Conservation (phyloP, 352 stramenopile genomes). For the Albugo laibachii region DNA sequence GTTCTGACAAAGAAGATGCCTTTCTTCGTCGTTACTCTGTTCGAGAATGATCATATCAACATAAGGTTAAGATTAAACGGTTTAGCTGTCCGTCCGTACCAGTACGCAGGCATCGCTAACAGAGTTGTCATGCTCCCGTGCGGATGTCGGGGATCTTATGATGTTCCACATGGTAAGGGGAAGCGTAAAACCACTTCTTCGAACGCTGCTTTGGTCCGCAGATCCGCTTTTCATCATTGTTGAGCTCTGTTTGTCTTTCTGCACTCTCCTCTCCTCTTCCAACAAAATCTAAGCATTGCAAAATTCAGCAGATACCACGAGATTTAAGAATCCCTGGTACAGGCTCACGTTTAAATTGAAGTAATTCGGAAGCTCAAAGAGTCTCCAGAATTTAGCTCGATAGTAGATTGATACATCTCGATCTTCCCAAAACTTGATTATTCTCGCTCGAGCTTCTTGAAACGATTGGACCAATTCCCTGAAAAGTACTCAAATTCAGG, state of each 20-base stretch:
- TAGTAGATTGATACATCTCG: slow-evolving; percentile 45
- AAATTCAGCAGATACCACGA: background rate
- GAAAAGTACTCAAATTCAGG: background rate
- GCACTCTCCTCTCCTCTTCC: slow-evolving; percentile 34
- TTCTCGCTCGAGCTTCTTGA: slow-evolving; percentile 21
- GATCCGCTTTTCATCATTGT: background rate
- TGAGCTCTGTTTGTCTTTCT: slow-evolving; percentile 12
- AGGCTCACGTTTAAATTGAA: slow-evolving; percentile 44
- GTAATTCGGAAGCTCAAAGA: slow-evolving; percentile 46
- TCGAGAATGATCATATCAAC: background rate
- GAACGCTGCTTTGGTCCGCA: too few species aligned
- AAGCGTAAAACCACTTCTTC: too few species aligned
- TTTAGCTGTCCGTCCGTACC: background rate
- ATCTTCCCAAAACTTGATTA: slow-evolving; percentile 51
- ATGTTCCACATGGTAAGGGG: too few species aligned
- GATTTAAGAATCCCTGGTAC: slow-evolving; percentile 1
- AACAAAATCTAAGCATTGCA: slow-evolving; percentile 21
- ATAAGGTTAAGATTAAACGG: background rate
- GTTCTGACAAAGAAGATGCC: slow-evolving; percentile 26
- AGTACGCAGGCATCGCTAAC: too few species aligned
- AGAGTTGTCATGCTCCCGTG: too few species aligned
- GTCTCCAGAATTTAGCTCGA: slow-evolving; percentile 69
- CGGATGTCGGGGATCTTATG: too few species aligned
- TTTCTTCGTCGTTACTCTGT: slow-evolving; percentile 26
- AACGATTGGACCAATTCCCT: slow-evolving; percentile 52